phyloP scores from a whole-genome alignment of 2,329 filamentous ascomycete genomes.

The Aureobasidium sp. region DNA sequence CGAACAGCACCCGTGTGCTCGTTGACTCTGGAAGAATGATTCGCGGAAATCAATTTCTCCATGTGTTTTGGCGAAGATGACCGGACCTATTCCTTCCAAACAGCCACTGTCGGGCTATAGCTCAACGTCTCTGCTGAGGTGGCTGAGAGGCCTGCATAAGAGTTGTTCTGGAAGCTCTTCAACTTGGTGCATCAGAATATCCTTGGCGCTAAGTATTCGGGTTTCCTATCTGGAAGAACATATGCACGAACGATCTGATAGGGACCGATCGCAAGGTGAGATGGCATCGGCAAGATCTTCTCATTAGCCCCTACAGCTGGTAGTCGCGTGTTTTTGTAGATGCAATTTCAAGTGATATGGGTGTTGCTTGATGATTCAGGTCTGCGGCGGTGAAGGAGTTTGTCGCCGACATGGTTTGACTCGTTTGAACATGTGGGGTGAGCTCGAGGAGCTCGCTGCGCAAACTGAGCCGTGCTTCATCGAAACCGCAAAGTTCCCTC shows the following conservation, averaged over 20 bases:
- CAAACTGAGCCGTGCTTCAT: background rate
- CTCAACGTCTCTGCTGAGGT: background rate
- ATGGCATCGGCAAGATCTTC: background rate
- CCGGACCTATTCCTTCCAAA: background rate
- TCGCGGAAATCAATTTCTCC: background rate
- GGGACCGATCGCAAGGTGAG: background rate
- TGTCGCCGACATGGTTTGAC: background rate
- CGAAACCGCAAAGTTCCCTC: background rate
- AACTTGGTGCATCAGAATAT: background rate
- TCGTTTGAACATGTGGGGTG: background rate
- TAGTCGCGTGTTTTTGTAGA: background rate
- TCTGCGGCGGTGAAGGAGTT: background rate
- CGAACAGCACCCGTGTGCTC: background rate
- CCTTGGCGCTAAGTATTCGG: background rate
- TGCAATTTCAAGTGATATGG: background rate
- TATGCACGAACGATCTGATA: background rate
- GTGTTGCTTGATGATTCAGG: background rate
- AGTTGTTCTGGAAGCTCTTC: background rate
- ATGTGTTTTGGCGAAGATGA: background rate
- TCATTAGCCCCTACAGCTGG: background rate
- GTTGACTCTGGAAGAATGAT: background rate
- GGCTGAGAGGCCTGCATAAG: too few species aligned
- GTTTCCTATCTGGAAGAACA: background rate
- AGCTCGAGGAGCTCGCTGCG: conserved; percentile 4
- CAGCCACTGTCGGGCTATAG: background rate